Conservation (phyloP, 1,139 yeast genomes). For the Kodamaea plutei region DNA sequence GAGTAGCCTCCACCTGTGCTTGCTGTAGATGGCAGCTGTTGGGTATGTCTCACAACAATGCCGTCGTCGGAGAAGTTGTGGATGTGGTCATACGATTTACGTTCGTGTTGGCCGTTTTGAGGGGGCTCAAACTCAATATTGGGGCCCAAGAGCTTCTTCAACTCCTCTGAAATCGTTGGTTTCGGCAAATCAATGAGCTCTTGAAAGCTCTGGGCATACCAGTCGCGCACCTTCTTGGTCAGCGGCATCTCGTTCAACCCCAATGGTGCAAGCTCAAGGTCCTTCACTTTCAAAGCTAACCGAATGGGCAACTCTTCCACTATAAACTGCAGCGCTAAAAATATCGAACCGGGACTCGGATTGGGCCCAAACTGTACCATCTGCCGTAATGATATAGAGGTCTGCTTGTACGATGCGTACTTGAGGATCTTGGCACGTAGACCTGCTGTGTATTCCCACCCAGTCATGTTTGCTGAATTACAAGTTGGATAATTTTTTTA, state of each 20-base stretch:
- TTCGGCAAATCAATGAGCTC: constrained; percentile 62
- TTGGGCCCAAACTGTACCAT: constrained; percentile 90
- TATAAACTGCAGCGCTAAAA: constrained; percentile 79
- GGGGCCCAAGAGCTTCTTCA: constrained; percentile 33
- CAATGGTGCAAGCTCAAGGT: constrained; percentile 74
- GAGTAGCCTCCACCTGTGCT: constrained; percentile 2
- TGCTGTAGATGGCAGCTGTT: constrained; percentile 12
- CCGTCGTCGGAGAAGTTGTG: constrained; percentile 9
- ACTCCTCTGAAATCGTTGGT: constrained; percentile 41
- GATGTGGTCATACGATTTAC: background rate
- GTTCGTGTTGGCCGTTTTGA: background rate
- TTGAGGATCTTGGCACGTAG: constrained; percentile 40
- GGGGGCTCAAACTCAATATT: constrained; percentile 32
- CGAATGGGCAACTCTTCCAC: constrained; percentile 87
- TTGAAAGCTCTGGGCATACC: constrained; percentile 91
- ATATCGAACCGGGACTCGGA: constrained; percentile 75
- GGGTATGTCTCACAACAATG: constrained; percentile 12
- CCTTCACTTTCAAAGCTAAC: constrained; percentile 81
- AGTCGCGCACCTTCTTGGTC: constrained; percentile 70
- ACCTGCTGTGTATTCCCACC: constrained; percentile 42
- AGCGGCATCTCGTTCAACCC: constrained; percentile 72
- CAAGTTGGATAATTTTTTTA: background rate
- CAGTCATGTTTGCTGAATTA: no score
- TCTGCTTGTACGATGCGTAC: constrained; percentile 75
- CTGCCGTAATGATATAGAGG: constrained; percentile 78